Conservation (phyloP, 2,329 filamentous ascomycete genomes). For the Metarhizium rileyi region DNA sequence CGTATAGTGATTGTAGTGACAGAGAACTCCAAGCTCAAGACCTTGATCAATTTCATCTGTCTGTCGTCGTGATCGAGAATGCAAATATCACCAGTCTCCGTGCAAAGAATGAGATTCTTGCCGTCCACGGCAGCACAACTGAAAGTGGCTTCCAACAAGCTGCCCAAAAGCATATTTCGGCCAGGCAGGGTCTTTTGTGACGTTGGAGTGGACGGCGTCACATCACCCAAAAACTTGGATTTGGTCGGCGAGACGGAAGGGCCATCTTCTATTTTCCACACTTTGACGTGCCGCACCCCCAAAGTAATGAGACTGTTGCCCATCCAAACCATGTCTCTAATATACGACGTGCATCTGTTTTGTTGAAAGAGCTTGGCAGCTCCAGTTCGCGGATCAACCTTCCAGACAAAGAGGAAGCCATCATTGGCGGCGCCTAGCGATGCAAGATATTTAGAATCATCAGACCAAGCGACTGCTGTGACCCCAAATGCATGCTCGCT, state of each 20-base stretch:
- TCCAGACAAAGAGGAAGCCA: conserved; percentile 89
- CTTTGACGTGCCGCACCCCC: conserved; percentile 84
- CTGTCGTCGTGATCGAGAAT: conserved; percentile 69
- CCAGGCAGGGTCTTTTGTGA: conserved; percentile 61
- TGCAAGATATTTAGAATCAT: conserved; percentile 76
- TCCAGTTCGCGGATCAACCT: conserved; percentile 71
- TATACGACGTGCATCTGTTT: conserved; percentile 80
- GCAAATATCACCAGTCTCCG: conserved; percentile 84
- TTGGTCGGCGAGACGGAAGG: conserved; percentile 53
- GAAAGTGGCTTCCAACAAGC: conserved; percentile 75
- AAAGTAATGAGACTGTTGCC: conserved; percentile 75
- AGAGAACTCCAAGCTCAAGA: conserved; percentile 56
- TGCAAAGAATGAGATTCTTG: conserved; percentile 69
- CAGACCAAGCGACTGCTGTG: conserved; percentile 78
- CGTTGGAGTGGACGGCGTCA: conserved; percentile 19
- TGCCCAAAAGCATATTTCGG: conserved; percentile 77
- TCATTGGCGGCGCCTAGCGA: conserved; percentile 85
- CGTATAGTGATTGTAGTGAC: conserved; percentile 58
- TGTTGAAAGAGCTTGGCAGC: conserved; percentile 72
- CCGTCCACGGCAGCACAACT: conserved; percentile 68
- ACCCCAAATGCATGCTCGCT: conserved; percentile 89
- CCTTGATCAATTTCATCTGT: conserved; percentile 58
- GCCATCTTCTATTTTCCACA: conserved; percentile 76
- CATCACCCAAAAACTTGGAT: conserved; percentile 41
- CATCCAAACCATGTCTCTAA: conserved; percentile 86